These are phyloP conservation scores for Dactylellina parvicollis DNA, from an alignment of 2,329 filamentous ascomycete species.

Conservation along the genomic window DNA sequence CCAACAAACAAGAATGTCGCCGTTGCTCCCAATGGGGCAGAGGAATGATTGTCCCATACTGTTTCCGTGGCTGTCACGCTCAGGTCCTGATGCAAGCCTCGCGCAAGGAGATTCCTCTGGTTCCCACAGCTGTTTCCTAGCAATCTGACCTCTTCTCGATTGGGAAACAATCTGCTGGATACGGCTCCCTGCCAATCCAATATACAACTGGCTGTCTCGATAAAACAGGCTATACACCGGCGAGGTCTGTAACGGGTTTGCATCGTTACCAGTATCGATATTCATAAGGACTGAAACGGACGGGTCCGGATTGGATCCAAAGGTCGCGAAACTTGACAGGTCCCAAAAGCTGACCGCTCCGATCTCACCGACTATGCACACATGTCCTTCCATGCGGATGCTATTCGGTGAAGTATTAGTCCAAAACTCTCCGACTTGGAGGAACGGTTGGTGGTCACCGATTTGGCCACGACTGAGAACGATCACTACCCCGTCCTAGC, in stretches of 20 bases:
- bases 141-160: background rate
- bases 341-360: conserved; percentile 47
- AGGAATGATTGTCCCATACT: conserved; percentile 17
- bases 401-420: conserved; percentile 12
- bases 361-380: conserved; percentile 43
- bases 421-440: conserved; percentile 32
- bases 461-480: conserved; percentile 10
- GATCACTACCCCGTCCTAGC: conserved; percentile 23
- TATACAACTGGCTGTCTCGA: conserved; percentile 22
- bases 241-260: conserved; percentile 1
- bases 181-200: conserved; percentile 32
- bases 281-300: conserved; percentile 32
- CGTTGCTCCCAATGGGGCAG: conserved; percentile 34
- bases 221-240: conserved; percentile 35
- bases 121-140: conserved; percentile 39
- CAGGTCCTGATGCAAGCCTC: conserved; percentile 25
- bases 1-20: conserved; percentile 44
- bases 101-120: conserved; percentile 16
- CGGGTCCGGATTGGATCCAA: background rate
- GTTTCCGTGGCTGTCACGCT: background rate
- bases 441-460: conserved; percentile 14
- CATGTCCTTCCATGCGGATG: conserved; percentile 30
- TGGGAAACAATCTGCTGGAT: conserved; percentile 38
- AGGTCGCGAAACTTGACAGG: conserved; percentile 7
- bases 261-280: conserved; percentile 30